phyloP scores from a whole-genome alignment of 2,329 filamentous ascomycete species.

The Fusarium mundagurra region DNA sequence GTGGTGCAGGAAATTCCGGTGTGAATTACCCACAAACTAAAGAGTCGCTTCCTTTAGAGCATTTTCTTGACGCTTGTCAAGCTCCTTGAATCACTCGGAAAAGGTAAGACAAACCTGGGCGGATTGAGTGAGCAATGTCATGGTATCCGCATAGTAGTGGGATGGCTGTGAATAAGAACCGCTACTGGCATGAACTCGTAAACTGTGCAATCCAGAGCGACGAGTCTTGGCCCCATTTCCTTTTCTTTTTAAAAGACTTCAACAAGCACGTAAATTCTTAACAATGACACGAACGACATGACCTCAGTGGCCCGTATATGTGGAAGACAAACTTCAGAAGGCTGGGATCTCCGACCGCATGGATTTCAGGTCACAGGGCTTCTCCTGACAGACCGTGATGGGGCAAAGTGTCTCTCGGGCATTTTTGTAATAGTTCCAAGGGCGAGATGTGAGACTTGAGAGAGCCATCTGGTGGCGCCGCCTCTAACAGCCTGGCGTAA shows the following conservation, averaged over 20 bases:
- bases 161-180: not conserved
- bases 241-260: not conserved
- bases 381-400: not conserved
- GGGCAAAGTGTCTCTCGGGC: conserved; percentile 30
- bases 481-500: conserved; percentile 1
- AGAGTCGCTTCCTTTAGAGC: not conserved
- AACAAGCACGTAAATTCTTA: not conserved
- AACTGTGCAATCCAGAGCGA: not conserved
- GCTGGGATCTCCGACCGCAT: not conserved
- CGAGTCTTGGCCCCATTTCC: not conserved
- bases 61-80: not conserved
- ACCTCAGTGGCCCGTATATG: not conserved
- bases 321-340: not conserved
- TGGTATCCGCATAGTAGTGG: not conserved
- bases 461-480: conserved; percentile 27
- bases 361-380: conserved; percentile 5
- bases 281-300: not conserved
- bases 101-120: not conserved
- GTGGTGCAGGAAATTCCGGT: not conserved
- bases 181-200: not conserved
- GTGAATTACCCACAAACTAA: not conserved
- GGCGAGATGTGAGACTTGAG: conserved; percentile 30
- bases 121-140: not conserved
- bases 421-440: conserved; percentile 31
- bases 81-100: not conserved